These are phyloP conservation scores for Jaapia argillacea DNA, from an alignment of 768 basidiomycete genomes.

Conservation along the genomic window DNA sequence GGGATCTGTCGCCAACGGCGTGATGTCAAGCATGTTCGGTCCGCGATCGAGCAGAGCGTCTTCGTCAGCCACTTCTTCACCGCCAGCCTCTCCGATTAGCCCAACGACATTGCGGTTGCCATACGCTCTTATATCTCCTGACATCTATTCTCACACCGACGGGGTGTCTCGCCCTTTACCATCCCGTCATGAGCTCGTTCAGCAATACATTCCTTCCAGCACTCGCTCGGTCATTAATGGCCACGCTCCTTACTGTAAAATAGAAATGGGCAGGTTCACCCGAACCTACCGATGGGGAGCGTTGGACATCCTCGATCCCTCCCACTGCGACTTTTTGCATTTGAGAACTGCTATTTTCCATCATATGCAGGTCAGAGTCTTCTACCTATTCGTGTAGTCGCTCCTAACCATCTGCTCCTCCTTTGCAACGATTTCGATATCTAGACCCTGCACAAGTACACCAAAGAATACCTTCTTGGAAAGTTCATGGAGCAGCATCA, in stretches of 20 bases:
- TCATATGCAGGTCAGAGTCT: conserved; percentile 69
- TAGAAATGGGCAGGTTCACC: conserved; percentile 52
- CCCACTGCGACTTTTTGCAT: conserved; percentile 71
- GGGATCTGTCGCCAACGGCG: conserved; percentile 24
- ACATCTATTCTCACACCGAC: conserved; percentile 77
- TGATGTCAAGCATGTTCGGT: conserved; percentile 42
- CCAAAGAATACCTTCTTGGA: conserved; percentile 72
- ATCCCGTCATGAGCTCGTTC: conserved; percentile 62
- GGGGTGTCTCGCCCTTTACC: conserved; percentile 49
- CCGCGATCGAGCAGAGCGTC: conserved; percentile 40
- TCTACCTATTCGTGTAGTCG: conserved; percentile 7
- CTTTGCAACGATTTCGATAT: conserved; percentile 7
- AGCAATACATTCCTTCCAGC: conserved; percentile 58
- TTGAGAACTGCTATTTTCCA: conserved; percentile 77
- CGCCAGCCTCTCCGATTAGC: conserved; percentile 57
- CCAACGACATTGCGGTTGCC: conserved; percentile 58
- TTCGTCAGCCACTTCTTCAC: conserved; percentile 41
- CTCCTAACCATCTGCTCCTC: background rate
- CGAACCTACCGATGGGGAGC: conserved; percentile 79
- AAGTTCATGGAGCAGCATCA: conserved; percentile 59
- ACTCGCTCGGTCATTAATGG: conserved; percentile 22
- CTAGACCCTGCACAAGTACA: conserved; percentile 80
- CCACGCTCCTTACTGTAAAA: conserved; percentile 29
- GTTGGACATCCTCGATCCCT: conserved; percentile 69
- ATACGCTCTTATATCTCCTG: conserved; percentile 80